Percentiles rank a stretch among this genome's conserved stretches.
These are phyloP conservation scores for Petunia hybrid DNA, from an alignment of 305 asterid species.

Conservation along the genomic window DNA sequence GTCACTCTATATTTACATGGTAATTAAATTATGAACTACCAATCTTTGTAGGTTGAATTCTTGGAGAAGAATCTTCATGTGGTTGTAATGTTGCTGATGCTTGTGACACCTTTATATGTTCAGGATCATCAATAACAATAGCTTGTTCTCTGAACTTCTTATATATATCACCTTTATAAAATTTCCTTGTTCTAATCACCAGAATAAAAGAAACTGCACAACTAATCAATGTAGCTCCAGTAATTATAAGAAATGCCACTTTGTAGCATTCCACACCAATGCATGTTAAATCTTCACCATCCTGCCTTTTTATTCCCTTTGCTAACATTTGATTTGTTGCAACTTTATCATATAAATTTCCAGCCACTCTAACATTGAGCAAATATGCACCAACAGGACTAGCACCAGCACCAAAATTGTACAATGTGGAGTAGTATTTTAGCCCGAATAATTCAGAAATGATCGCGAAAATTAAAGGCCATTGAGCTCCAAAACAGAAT, in stretches of 20 bases:
- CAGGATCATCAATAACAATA: neutral
- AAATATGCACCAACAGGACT: constrained; percentile 70
- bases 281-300: constrained; percentile 59
- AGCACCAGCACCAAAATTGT: constrained; percentile 66
- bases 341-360: constrained; percentile 59
- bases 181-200: constrained; percentile 59
- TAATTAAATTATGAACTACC: neutral
- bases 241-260: constrained; percentile 56
- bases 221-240: constrained; percentile 53
- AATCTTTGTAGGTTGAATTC: neutral
- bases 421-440: constrained; percentile 64
- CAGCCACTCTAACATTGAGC: constrained; percentile 61
- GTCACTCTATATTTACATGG: neutral
- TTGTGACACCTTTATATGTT: neutral
- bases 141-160: constrained; percentile 57
- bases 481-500: constrained; percentile 72
- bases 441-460: constrained; percentile 70
- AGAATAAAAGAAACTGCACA: constrained; percentile 49
- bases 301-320: constrained; percentile 42
- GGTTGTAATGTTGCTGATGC: neutral
- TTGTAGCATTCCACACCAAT: constrained; percentile 62
- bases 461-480: constrained; percentile 72
- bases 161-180: constrained; percentile 61
- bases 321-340: constrained; percentile 56
- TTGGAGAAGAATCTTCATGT: neutral